Evolutionary conservation across 2,329 filamentous ascomycete genomes (phyloP), one percentile per base, ranked within the genome.

Genomic region (Colletotrichum plurivorum): DNA sequence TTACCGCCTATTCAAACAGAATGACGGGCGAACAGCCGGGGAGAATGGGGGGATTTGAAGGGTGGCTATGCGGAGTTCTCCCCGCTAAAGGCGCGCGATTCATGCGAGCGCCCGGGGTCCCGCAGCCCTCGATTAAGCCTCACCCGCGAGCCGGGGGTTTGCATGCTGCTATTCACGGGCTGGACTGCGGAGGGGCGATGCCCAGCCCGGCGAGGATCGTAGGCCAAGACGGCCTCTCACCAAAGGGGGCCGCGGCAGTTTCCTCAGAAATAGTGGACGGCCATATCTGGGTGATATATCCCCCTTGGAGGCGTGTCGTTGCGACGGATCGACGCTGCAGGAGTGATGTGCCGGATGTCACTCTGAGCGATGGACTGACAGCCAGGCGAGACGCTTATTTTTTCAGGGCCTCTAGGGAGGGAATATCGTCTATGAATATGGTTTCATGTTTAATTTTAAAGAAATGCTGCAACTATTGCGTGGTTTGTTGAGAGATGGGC

Each of bases 291-390:
- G 31, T 18, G 20, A 31, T 31, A 31, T 31, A 55, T 20, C n/a
- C 20, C 18, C 22, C 27, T n/a, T 49, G 43, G 25, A 27, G 45
- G 25, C 27, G 57, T 27, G 15, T 20, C 12, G 16, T 22, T n/a
- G 22, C 5, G 57, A 52, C 57, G 48, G 57, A 60, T 60, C 46
- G 46, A 43, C 31, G 57, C 57, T 60, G 46, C 57, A 60, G 53
- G 36, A 36, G 46, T 41, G 57, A 60, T 48, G 45, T 59, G 56
- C 45, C 45, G 56, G 55, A 59, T 59, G 45, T 25, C 20, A 52
- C 57, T 31, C 20, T 31, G n/a, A 6, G 20, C 27, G 46, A 52
- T 9, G 13, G 27, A 31, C 31, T 43, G 20, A 43, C 9, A 18
- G 13, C 16, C 36, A 52, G 36, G 57, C 20, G 46, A 41, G 36